Evolutionary conservation across 768 basidiomycete genomes (phyloP), one percentile per base, ranked within the genome.

Genomic region (Ephemerocybe angulata): DNA sequence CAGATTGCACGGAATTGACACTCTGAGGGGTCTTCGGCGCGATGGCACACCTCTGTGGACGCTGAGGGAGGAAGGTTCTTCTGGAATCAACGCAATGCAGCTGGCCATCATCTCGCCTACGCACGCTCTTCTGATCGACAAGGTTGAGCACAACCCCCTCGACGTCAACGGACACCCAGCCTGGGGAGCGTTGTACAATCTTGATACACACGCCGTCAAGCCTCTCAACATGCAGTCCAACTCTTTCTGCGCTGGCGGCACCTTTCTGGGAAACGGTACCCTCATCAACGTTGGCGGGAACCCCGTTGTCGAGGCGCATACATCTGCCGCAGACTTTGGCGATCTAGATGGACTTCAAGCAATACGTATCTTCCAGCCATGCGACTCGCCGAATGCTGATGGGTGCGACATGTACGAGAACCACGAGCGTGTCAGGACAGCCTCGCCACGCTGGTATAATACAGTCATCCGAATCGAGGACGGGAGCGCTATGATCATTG

Each of bases 211-310:
- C 61, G 75, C 75, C 4, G 71, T 87, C 58, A 81, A 68, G 40
- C 84, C 87, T 54, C 73, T 93, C 27, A 62, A 72, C 35, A 77
- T 91, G 68, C 72, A 81, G 61, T 90, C 90, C 4, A 91, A 93
- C 64, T 91, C 90, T 22, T 93, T 93, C 71, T 93, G 90, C 64
- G 90, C 90, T 8, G 87, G 90, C 29, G 90, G 90, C 11, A 77
- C 83, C 3, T 91, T 90, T 65, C 70, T 92, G 6, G 67, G 84
- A 22, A 90, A 93, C 56, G 90, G 90, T 3, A 87, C 88, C 1
- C 65, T 92, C 30, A 71, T 92, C 65, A 89, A 83, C 60, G 87
- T 90, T 12, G 90, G 90, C 52, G 90, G 90, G 2, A 91, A 93
- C 64, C 87, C 88, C 17, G 86, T 90, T 30, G 83, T 88, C 21